These are phyloP conservation scores for Leonotis leonurus DNA, from an alignment of 257 asterid genomes.

Conservation along the genomic window DNA sequence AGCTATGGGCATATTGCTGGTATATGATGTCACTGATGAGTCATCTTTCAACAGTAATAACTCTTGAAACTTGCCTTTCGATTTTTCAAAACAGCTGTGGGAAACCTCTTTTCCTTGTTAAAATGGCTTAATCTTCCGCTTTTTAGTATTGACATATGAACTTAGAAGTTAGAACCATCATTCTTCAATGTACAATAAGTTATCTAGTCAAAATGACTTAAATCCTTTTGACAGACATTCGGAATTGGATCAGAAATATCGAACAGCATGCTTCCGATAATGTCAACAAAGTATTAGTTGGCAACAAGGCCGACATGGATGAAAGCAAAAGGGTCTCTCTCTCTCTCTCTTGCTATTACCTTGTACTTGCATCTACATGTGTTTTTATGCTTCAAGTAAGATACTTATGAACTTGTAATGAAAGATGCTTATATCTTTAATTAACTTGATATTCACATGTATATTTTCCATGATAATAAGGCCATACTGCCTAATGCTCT, in stretches of 20 bases:
- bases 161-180: too few relatives aligned
- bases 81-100: neutral
- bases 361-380: neutral
- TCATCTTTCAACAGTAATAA: conserved; percentile 58
- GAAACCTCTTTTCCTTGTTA: neutral
- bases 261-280: conserved; percentile 73
- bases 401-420: neutral
- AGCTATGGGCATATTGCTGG: conserved; percentile 72
- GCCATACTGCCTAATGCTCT: neutral
- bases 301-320: conserved; percentile 77
- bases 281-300: conserved; percentile 63
- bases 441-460: neutral
- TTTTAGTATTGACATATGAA: too few relatives aligned
- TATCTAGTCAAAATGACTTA: conserved; percentile 14
- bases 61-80: conserved; percentile 9
- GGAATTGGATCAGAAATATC: conserved; percentile 71
- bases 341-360: neutral
- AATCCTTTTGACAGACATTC: conserved; percentile 37
- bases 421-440: neutral
- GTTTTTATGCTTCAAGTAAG: neutral
- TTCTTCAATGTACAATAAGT: neutral
- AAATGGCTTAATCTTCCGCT: neutral
- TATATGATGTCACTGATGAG: conserved; percentile 64
- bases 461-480: neutral
- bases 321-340: conserved; percentile 63